Conservation (phyloP, 2,329 filamentous ascomycete genomes). For the Dactylonectria macrodidyma region DNA sequence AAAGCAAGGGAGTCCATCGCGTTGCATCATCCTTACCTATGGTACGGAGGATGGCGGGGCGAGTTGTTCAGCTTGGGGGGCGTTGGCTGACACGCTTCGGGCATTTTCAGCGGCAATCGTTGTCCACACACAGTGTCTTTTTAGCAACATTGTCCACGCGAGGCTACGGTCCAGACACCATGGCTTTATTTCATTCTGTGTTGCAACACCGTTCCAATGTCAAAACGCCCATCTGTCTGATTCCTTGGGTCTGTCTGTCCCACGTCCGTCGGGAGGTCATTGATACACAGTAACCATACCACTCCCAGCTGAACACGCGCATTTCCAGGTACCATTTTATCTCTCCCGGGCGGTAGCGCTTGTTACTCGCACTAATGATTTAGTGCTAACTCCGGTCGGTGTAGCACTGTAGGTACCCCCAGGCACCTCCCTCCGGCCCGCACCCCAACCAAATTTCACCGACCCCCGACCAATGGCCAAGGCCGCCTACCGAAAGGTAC, state of each 20-base stretch:
- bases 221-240: background rate
- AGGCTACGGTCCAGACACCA: too few species aligned
- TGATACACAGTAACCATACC: background rate
- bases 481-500: constrained; percentile 7
- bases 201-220: background rate
- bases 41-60: background rate
- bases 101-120: too few species aligned
- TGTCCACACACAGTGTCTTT: too few species aligned
- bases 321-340: constrained; percentile 8
- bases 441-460: constrained; percentile 26
- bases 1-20: background rate
- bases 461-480: constrained; percentile 7
- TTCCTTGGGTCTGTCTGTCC: background rate
- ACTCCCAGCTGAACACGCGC: background rate
- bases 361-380: too few species aligned
- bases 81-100: background rate
- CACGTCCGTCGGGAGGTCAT: background rate
- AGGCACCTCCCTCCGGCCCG: constrained; percentile 9
- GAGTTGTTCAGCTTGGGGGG: background rate
- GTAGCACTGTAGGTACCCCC: background rate
- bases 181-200: too few species aligned
- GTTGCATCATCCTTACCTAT: background rate
- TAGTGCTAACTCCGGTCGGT: too few species aligned
- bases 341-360: background rate
- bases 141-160: too few species aligned